These are phyloP conservation scores for Pichia manshurica DNA, from an alignment of 805 yeast species.

Conservation along the genomic window DNA sequence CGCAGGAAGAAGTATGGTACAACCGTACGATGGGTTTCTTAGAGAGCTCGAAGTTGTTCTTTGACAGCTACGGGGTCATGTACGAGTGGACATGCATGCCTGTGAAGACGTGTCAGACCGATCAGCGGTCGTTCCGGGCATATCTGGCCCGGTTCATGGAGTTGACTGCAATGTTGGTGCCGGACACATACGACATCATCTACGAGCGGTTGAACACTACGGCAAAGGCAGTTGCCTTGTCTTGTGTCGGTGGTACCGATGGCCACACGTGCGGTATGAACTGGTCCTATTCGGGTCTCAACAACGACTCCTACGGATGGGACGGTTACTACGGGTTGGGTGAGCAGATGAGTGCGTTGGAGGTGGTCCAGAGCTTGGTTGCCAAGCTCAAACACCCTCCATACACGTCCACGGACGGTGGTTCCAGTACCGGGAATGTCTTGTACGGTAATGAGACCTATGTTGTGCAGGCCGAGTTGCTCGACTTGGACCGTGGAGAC, in stretches of 20 bases:
- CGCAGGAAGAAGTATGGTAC: conserved; percentile 62
- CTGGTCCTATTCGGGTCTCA: conserved; percentile 43
- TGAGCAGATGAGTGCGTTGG: conserved; percentile 73
- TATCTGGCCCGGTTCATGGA: conserved; percentile 72
- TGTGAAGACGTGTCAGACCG: conserved; percentile 61
- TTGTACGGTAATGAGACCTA: conserved; percentile 57
- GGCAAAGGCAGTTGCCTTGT: conserved; percentile 62
- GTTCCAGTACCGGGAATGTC: conserved; percentile 44
- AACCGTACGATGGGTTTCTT: conserved; percentile 52
- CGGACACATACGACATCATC: conserved; percentile 40
- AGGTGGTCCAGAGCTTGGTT: conserved; percentile 48
- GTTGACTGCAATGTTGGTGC: conserved; percentile 64
- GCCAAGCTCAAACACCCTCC: conserved; percentile 45
- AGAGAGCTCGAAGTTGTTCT: conserved; percentile 52
- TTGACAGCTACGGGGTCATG: conserved; percentile 42
- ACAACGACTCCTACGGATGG: conserved; percentile 37
- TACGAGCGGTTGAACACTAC: conserved; percentile 38
- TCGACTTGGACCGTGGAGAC: conserved; percentile 39
- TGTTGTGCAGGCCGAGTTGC: conserved; percentile 35
- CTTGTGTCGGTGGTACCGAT: conserved; percentile 72
- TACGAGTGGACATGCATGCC: conserved; percentile 84
- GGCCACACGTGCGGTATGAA: conserved; percentile 70
- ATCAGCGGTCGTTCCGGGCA: conserved; percentile 91
- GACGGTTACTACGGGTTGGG: conserved; percentile 70
- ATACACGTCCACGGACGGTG: conserved; percentile 34